Percentiles rank a stretch among this genome's conserved stretches.
Evolutionary conservation across 2,329 filamentous ascomycete genomes (phyloP).

Genomic region (Penicillium sp.): DNA sequence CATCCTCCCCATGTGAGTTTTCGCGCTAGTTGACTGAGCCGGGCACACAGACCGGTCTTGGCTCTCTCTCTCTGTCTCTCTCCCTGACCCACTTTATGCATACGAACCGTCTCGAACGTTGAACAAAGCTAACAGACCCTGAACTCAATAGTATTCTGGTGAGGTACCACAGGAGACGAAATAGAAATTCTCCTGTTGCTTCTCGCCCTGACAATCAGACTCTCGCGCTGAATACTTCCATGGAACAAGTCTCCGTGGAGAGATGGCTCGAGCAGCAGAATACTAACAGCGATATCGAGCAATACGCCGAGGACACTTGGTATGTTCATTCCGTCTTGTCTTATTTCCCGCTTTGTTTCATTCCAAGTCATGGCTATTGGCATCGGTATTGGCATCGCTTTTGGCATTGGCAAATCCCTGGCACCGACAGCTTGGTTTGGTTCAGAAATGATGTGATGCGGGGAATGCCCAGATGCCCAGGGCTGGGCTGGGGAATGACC

Average conservation of each 20-base stretch:
- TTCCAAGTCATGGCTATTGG: not conserved
- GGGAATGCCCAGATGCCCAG: slow-evolving; percentile 24
- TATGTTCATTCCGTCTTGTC: slow-evolving; percentile 16
- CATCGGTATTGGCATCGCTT: not conserved
- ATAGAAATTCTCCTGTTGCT: slow-evolving; percentile 8
- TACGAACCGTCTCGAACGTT: slow-evolving; percentile 19
- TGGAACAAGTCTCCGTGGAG: slow-evolving; percentile 26
- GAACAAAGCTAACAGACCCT: not conserved
- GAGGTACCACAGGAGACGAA: slow-evolving; percentile 26
- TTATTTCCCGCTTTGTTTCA: slow-evolving; percentile 1
- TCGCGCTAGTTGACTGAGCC: not conserved
- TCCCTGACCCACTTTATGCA: slow-evolving; percentile 13
- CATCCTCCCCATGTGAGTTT: slow-evolving; percentile 35
- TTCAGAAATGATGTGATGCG: slow-evolving; percentile 18
- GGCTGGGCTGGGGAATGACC: slow-evolving; percentile 11
- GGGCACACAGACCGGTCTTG: slow-evolving; percentile 15
- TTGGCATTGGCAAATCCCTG: not conserved
- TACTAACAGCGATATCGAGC: slow-evolving; percentile 17
- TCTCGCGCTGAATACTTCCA: slow-evolving; percentile 1
- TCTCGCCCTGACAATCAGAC: slow-evolving; percentile 8
- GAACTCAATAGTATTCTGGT: slow-evolving; percentile 25
- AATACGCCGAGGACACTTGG: slow-evolving; percentile 34
- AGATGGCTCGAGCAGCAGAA: slow-evolving; percentile 34
- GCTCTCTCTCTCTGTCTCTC: slow-evolving; percentile 2
- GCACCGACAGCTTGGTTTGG: slow-evolving; percentile 9